phyloP scores from a whole-genome alignment of 257 asterid genomes.

The Solanum acaule region DNA sequence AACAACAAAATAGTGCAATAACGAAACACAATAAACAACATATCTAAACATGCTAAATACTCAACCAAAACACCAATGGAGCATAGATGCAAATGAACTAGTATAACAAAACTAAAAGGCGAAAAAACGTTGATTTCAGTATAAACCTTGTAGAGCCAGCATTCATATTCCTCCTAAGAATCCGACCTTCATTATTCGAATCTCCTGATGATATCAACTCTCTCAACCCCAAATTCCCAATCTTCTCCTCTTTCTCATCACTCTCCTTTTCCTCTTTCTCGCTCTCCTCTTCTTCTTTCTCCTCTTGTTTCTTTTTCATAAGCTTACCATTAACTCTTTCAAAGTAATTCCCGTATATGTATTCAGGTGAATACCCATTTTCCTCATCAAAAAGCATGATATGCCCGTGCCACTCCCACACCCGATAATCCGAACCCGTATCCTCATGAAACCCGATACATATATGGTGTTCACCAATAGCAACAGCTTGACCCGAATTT shows the following conservation, averaged over 20 bases:
- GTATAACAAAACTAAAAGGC: background rate
- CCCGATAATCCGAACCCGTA: conserved; percentile 64
- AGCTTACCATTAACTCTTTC: conserved; percentile 44
- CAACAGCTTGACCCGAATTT: conserved; percentile 82
- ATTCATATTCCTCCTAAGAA: conserved; percentile 64
- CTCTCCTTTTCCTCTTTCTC: conserved; percentile 19
- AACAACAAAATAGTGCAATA: background rate
- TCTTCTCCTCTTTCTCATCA: conserved; percentile 26
- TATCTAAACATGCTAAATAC: background rate
- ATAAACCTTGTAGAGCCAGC: conserved; percentile 57
- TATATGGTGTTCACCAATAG: conserved; percentile 82
- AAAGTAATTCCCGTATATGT: conserved; percentile 88
- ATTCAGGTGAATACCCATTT: conserved; percentile 81
- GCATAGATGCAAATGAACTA: background rate
- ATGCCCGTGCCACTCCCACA: conserved; percentile 99
- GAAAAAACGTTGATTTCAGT: background rate
- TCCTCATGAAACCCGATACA: conserved; percentile 92
- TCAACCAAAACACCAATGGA: background rate
- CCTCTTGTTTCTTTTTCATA: conserved; percentile 11
- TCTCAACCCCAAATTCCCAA: conserved; percentile 57
- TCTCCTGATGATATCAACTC: conserved; percentile 66
- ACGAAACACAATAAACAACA: background rate
- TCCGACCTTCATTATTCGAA: conserved; percentile 29
- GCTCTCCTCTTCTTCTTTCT: background rate
- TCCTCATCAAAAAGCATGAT: conserved; percentile 87